Percentiles rank a stretch among this genome's conserved stretches.
These are phyloP conservation scores for Combretum micranthum DNA, from an alignment of 345 rosid species.

Conservation along the genomic window DNA sequence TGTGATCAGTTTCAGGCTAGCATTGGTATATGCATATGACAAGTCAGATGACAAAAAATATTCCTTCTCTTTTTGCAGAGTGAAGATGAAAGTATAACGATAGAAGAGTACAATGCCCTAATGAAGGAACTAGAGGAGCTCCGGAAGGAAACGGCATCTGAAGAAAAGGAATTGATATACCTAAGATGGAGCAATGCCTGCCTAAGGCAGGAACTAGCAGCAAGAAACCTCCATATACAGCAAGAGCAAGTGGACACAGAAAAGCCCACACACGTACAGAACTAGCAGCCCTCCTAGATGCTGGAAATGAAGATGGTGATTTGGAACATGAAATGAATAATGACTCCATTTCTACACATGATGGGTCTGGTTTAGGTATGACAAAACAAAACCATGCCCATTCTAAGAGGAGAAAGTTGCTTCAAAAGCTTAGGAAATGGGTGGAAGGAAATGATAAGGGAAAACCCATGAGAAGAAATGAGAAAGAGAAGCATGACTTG, in stretches of 20 bases:
- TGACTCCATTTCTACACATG: conserved; percentile 11
- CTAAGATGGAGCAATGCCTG: conserved; percentile 74
- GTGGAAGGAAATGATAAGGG: conserved; percentile 51
- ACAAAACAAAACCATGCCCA: conserved; percentile 13
- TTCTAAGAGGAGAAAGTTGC: conserved; percentile 42
- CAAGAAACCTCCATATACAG: conserved; percentile 22
- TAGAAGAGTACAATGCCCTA: conserved; percentile 36
- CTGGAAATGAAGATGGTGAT: conserved; percentile 13
- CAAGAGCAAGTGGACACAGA: not conserved
- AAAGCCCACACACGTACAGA: conserved; percentile 11
- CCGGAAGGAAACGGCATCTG: conserved; percentile 33
- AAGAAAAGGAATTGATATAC: conserved; percentile 42
- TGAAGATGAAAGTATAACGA: conserved; percentile 14
- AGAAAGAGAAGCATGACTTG: conserved; percentile 23
- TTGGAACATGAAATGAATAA: conserved; percentile 22
- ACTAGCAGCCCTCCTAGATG: conserved; percentile 18
- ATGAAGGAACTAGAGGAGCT: conserved; percentile 38
- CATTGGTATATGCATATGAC: not conserved
- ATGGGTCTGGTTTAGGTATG: not conserved
- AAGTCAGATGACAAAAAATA: not conserved
- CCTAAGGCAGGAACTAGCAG: conserved; percentile 55
- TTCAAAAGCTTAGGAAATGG: conserved; percentile 60
- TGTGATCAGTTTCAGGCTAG: too few relatives aligned
- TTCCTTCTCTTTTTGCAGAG: conserved; percentile 19
- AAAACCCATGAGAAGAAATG: conserved; percentile 25